Evolutionary conservation across 78 protist species (phyloP).

Genomic region (Isochrysis galbana): DNA sequence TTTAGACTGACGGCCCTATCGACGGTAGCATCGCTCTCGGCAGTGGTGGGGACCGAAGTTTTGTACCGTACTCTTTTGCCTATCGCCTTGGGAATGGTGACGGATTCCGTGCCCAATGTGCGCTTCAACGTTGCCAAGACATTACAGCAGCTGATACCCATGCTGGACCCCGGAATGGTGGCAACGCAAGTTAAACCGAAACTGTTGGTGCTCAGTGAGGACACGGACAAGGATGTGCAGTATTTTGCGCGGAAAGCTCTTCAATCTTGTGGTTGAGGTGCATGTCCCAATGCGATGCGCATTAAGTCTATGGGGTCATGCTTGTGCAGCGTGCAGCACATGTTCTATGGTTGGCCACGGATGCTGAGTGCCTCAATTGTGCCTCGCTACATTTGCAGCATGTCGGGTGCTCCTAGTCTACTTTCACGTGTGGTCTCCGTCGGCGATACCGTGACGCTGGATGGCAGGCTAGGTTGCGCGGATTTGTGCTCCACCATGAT

Average conservation of each 20-base stretch:
- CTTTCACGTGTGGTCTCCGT: too few relatives aligned
- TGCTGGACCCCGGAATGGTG: constrained; percentile 50
- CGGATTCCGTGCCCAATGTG: constrained; percentile 88
- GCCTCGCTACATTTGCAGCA: too few relatives aligned
- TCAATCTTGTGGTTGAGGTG: neutral
- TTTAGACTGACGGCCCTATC: constrained; percentile 81
- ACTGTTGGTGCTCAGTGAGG: constrained; percentile 59
- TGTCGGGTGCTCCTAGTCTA: too few relatives aligned
- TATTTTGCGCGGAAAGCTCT: constrained; percentile 64
- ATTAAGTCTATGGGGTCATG: too few relatives aligned
- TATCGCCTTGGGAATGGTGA: constrained; percentile 53
- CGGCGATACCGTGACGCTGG: too few relatives aligned
- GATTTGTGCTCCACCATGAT: too few relatives aligned
- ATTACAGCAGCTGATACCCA: constrained; percentile 58
- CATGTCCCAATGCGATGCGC: too few relatives aligned
- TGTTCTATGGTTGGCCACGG: too few relatives aligned
- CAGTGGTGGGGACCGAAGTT: constrained; percentile 68
- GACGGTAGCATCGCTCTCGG: constrained; percentile 42
- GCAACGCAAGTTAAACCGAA: constrained; percentile 62
- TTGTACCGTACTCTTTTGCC: constrained; percentile 67
- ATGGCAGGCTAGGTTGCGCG: too few relatives aligned
- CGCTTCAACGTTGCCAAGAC: constrained; percentile 91
- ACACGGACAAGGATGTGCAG: constrained; percentile 81
- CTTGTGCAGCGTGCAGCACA: too few relatives aligned
- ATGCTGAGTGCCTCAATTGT: too few relatives aligned